These are phyloP conservation scores for Pelargonium nanum DNA, from an alignment of 345 rosid species.

Conservation along the genomic window DNA sequence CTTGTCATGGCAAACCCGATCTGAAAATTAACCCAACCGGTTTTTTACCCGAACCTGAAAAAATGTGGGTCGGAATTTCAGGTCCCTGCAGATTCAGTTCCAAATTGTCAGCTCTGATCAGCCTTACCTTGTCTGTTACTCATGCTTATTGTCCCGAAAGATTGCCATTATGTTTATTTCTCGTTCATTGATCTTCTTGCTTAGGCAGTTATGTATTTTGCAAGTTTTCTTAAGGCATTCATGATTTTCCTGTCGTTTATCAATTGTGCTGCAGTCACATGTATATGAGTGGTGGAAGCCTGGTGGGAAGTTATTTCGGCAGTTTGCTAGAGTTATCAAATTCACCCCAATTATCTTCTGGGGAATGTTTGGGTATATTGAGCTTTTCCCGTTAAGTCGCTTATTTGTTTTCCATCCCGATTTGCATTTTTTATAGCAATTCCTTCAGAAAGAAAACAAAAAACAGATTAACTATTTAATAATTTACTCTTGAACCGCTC, in stretches of 20 bases:
- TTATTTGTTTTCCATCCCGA: neutral
- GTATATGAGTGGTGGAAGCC: conserved; percentile 95
- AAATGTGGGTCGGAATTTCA: too few species aligned
- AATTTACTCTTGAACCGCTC: neutral
- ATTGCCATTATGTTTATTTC: too few species aligned
- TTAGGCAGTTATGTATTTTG: neutral
- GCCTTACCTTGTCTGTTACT: too few species aligned
- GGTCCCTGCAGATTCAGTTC: too few species aligned
- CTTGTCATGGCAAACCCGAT: too few species aligned
- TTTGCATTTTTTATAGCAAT: neutral
- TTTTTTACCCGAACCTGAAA: too few species aligned
- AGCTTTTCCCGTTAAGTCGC: neutral
- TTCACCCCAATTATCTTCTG: conserved; percentile 75
- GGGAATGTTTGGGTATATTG: conserved; percentile 73
- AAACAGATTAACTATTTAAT: too few species aligned
- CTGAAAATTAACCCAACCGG: too few species aligned
- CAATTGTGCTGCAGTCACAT: conserved; percentile 31
- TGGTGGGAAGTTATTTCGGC: conserved; percentile 39
- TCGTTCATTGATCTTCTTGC: too few species aligned
- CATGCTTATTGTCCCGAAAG: too few species aligned
- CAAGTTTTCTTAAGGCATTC: neutral
- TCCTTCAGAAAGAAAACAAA: too few species aligned
- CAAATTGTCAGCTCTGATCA: too few species aligned
- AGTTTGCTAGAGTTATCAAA: conserved; percentile 64
- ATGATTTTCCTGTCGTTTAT: neutral